Evolutionary conservation across 306 rosid species (phyloP), one percentile per base, ranked within the genome.

Genomic region (Ceratonia siliqua): DNA sequence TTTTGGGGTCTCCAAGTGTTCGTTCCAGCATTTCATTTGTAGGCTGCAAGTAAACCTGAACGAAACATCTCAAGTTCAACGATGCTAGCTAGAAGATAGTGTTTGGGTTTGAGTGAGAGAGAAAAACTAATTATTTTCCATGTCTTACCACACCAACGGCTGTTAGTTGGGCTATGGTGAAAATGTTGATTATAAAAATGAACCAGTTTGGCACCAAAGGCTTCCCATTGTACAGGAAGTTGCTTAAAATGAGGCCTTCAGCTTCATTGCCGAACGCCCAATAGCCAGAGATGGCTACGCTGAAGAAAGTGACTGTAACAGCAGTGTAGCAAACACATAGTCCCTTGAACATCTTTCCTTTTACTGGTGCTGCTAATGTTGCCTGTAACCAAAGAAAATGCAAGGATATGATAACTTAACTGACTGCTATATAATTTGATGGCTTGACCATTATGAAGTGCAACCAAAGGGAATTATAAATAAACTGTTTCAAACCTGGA

Each of bases 281-380:
- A 66, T 86, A 89, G 38, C 91, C 89, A 59, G 86, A 82, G 42
- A 82, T 80, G 6, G 89, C 82, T 18, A 84, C 86, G 33, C 84
- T 81, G 70, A 76, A 89, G 81, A 81, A 89, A 8, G 85, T 86
- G 45, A 66, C 33, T 0, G 55, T 48, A 13, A 79, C 43, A 2
- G 86, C 71, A 4, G 68, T 11, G 38, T 89, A 89, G 53, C 88
- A 89, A 78, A 86, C 55, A 32, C 75, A 38, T 0, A 86, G 70
- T 10, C 86, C 89, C 75, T 84, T 84, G 77, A 89, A 83, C 93
- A 89, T 89, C 83, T 84, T 86, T 62, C 91, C 89, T 73, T 81
- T 82, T 35, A 85, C 88, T 0, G 89, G 91, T 27, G 91, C 75
- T 10, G 88, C 89, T 28, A 86, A 1, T 48, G 93, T 86, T 48